Evolutionary conservation across 768 basidiomycete species (phyloP).

Genomic region (Rhizopogon vulgaris): DNA sequence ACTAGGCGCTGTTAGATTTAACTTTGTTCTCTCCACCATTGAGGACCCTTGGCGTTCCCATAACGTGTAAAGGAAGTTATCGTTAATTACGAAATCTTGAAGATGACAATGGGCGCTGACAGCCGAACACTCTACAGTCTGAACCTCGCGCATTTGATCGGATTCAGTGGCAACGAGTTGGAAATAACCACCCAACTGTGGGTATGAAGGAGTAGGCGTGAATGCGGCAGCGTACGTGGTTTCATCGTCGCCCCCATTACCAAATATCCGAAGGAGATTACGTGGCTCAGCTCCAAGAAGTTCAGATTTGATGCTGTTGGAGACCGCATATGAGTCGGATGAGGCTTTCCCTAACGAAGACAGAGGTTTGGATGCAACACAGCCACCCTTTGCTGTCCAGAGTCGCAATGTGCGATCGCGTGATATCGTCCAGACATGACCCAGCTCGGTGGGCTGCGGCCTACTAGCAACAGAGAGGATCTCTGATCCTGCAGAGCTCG

Average conservation of each 20-base stretch:
- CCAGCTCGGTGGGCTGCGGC: constrained; percentile 71
- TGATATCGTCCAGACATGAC: constrained; percentile 78
- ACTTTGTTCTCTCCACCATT: constrained; percentile 51
- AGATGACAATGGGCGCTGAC: constrained; percentile 64
- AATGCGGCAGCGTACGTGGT: constrained; percentile 64
- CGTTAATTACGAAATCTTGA: constrained; percentile 67
- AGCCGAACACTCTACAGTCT: constrained; percentile 52
- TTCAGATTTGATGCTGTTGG: constrained; percentile 31
- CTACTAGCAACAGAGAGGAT: constrained; percentile 69
- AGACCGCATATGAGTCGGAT: constrained; percentile 15
- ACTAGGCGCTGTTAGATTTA: constrained; percentile 33
- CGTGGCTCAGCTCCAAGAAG: constrained; percentile 58
- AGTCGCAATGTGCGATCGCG: constrained; percentile 78
- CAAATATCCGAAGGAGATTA: constrained; percentile 61
- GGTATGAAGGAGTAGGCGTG: constrained; percentile 58
- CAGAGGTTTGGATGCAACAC: constrained; percentile 58
- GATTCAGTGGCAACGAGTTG: constrained; percentile 50
- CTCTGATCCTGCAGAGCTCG: constrained; percentile 43
- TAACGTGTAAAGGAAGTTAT: constrained; percentile 53
- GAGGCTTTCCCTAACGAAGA: constrained; percentile 30
- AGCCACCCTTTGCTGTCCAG: constrained; percentile 76
- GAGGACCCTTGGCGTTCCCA: constrained; percentile 83
- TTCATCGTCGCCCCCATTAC: constrained; percentile 38
- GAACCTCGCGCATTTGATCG: constrained; percentile 55
- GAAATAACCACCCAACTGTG: constrained; percentile 76